A percentile compares a stretch with the other conserved stretches of the same genome.
These are phyloP conservation scores for Saururus chinensis DNA, from an alignment of 164 flowering plant species.

Conservation along the genomic window DNA sequence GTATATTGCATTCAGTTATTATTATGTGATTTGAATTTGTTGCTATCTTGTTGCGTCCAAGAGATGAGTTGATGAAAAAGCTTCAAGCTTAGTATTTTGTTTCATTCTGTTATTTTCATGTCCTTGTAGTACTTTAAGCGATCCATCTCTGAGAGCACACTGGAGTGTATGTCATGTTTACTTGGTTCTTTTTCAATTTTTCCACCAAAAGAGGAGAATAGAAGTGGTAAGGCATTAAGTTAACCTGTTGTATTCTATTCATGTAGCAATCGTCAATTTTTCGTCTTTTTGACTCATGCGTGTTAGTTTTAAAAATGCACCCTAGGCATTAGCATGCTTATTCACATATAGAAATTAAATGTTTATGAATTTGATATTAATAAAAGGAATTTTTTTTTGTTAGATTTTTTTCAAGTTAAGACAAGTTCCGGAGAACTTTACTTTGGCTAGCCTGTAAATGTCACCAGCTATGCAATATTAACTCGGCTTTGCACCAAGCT, in stretches of 20 bases:
- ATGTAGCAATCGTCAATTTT: too few relatives aligned
- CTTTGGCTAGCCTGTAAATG: too few relatives aligned
- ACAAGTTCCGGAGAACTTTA: too few relatives aligned
- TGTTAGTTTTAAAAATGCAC: not conserved
- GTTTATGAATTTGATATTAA: too few relatives aligned
- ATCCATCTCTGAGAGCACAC: constrained; percentile 66
- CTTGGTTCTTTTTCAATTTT: constrained; percentile 63
- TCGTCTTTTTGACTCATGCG: not conserved
- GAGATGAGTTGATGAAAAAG: too few relatives aligned
- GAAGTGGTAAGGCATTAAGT: constrained; percentile 28
- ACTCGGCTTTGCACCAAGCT: too few relatives aligned
- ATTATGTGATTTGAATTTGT: not conserved
- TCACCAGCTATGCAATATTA: too few relatives aligned
- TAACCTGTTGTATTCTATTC: too few relatives aligned
- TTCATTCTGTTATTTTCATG: not conserved
- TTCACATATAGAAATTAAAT: too few relatives aligned
- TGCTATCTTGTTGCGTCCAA: not conserved
- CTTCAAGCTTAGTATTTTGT: not conserved
- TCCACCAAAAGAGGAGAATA: constrained; percentile 44
- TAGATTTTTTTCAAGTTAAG: too few relatives aligned
- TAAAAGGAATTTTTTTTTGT: too few relatives aligned
- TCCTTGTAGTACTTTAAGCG: constrained; percentile 54
- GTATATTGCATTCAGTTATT: not conserved
- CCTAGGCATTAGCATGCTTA: not conserved
- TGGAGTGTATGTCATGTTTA: constrained; percentile 60